Base-by-base conservation (phyloP, 1,139 yeast genomes). In the Diutina sp. region DNA sequence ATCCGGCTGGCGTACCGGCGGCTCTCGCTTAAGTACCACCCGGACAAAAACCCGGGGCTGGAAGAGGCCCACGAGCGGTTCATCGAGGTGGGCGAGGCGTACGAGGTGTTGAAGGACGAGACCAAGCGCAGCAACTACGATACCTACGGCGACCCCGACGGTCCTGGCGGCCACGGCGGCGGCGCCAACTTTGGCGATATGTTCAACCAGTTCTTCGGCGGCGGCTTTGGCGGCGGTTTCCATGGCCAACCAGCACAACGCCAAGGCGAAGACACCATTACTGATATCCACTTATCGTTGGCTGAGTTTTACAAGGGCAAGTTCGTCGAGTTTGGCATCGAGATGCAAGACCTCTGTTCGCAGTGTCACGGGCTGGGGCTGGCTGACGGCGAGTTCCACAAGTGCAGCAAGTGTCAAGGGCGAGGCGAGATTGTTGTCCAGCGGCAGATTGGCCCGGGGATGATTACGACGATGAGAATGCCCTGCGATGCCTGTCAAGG, bases 81-180 rank as follows among this genome's bases (percentile, higher is more conserved):
- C 69, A 85, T 93, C 56, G 96, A 90, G 68, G 82, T 93, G 35
- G 96, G 97, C 8, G 96, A 87, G 63, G 98, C 98, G 0, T 93
- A 93, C 68, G 98, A 91, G 60, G 89, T 90, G 12, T 77, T 93
- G 60, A 80, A 85, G 59, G 91, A 91, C 66, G 71, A 79, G 14
- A 88, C 87, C 57, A 88, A 90, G 69, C 80, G 89, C 59, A 66
- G 76, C 50, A 78, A 82, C 46, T 93, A 86, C 67, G 98, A 93
- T 68, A 74, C 76, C 56, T 89, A 75, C 65, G 99, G 99, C 44
- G 88, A 85, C 61, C 96, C 93, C 44, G 95, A 91, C 1, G 76
- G 91, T 35, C 77, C 78, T 60, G 61, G 74, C 2, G 79, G 68
- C 29, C 55, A 74, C 73, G 59, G 51, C 12, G 58, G 56, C n/a